Percentiles rank a stretch among this genome's conserved stretches.
These are phyloP conservation scores for Mycena chlorophos DNA, from an alignment of 768 basidiomycete genomes.

Conservation along the genomic window DNA sequence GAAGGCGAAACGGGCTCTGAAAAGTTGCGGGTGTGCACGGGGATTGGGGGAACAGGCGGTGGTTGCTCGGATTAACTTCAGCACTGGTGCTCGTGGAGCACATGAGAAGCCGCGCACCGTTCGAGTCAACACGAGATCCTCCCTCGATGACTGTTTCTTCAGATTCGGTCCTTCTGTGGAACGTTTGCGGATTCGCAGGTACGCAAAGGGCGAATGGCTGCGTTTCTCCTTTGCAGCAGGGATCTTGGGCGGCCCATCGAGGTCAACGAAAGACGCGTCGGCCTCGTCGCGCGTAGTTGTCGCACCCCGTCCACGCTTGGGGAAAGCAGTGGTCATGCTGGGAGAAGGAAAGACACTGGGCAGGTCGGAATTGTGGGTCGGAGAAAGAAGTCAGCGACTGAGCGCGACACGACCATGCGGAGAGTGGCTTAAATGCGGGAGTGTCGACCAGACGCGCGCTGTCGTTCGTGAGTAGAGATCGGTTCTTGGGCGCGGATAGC, in stretches of 20 bases:
- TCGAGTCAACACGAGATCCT: conserved; percentile 6
- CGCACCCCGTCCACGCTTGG: neutral
- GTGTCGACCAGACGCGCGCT: no score
- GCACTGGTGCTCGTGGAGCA: neutral
- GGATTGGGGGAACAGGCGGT: conserved; percentile 13
- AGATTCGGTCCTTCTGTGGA: conserved; percentile 12
- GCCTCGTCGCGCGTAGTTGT: neutral
- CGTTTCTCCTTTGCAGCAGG: conserved; percentile 6
- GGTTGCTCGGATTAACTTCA: neutral
- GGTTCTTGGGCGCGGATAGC: no score
- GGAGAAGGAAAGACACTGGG: neutral
- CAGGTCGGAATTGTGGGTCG: neutral
- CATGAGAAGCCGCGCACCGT: neutral
- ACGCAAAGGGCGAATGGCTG: conserved; percentile 16
- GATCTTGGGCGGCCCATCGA: conserved; percentile 9
- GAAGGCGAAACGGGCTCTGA: conserved; percentile 3
- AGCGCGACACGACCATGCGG: neutral
- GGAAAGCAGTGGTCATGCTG: neutral
- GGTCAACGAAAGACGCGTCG: conserved; percentile 17
- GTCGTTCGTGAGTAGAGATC: no score
- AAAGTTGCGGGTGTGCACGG: conserved; percentile 12
- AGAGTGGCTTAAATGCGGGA: no score
- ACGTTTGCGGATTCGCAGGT: conserved; percentile 17
- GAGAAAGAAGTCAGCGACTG: neutral
- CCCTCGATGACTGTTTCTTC: neutral